A percentile compares a stretch with the other conserved stretches of the same genome.
Conservation (phyloP, 306 rosid species). For the Hippophae rhamnoides region DNA sequence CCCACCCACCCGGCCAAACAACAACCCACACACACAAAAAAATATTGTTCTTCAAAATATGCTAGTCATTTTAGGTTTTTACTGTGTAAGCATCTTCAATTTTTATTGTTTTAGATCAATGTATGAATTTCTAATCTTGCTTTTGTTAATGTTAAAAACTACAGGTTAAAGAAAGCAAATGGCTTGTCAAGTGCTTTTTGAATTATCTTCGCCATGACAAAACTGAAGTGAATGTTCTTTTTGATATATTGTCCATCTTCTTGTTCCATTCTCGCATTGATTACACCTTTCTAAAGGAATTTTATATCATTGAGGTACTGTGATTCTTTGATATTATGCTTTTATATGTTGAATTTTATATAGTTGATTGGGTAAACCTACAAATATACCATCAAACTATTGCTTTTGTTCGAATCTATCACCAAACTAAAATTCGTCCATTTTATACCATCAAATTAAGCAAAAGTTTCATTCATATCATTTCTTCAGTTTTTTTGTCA, state of each 20-base stretch:
- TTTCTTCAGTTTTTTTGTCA: too few species aligned
- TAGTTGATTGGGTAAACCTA: neutral
- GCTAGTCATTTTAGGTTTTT: too few species aligned
- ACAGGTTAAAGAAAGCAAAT: slow-evolving; percentile 99
- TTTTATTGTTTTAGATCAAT: neutral
- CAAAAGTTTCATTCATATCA: too few species aligned
- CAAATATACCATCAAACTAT: neutral
- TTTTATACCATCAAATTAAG: too few species aligned
- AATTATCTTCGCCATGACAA: slow-evolving; percentile 89
- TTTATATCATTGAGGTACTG: slow-evolving; percentile 86
- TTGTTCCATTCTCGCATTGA: slow-evolving; percentile 84
- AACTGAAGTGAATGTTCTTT: slow-evolving; percentile 95
- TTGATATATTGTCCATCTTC: slow-evolving; percentile 92
- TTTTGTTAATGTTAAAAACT: slow-evolving; percentile 13
- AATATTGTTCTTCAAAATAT: too few species aligned
- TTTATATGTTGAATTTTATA: slow-evolving; percentile 11
- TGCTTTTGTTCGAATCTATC: too few species aligned
- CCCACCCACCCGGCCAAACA: too few species aligned
- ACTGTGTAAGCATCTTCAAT: too few species aligned
- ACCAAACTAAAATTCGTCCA: too few species aligned
- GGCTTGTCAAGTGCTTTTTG: slow-evolving; percentile 97
- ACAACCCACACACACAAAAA: too few species aligned
- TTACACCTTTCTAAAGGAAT: slow-evolving; percentile 93
- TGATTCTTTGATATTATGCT: slow-evolving; percentile 11
- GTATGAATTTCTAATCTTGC: slow-evolving; percentile 6